Percentiles rank a stretch among this genome's conserved stretches.
phyloP scores from a whole-genome alignment of 2,329 filamentous ascomycete species.

The Trichoderma semiorbis region DNA sequence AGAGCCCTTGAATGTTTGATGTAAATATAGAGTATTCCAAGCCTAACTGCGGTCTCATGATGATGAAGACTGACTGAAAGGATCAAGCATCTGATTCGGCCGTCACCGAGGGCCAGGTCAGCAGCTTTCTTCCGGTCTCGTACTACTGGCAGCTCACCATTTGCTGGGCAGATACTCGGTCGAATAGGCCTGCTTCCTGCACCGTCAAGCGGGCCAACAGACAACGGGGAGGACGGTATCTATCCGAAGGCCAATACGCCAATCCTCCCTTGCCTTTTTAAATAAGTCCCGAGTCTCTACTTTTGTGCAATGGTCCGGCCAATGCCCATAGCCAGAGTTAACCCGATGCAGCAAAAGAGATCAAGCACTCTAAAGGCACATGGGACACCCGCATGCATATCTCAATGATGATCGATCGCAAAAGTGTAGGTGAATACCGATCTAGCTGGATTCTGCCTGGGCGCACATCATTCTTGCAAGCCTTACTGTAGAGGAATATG shows the following conservation, averaged over 20 bases:
- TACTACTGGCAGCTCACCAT: not conserved
- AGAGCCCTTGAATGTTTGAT: not conserved
- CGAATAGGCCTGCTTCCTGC: constrained; percentile 5
- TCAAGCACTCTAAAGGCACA: constrained; percentile 12
- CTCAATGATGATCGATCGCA: constrained; percentile 12
- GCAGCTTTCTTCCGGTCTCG: not conserved
- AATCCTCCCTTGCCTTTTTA: not conserved
- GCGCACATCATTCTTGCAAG: constrained; percentile 11
- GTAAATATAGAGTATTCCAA: not conserved
- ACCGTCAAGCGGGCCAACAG: not conserved
- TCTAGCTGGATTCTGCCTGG: constrained; percentile 10
- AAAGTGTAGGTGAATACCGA: constrained; percentile 10
- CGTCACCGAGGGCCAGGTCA: not conserved
- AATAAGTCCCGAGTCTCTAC: not conserved
- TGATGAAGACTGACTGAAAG: not conserved
- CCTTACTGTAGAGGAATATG: not conserved
- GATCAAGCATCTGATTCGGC: not conserved
- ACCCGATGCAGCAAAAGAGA: constrained; percentile 8
- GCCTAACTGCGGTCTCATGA: not conserved
- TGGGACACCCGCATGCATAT: constrained; percentile 17
- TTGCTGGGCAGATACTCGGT: constrained; percentile 6
- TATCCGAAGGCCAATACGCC: constrained; percentile 1
- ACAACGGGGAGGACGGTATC: constrained; percentile 8
- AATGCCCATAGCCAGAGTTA: constrained; percentile 8
- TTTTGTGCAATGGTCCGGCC: constrained; percentile 5